Conservation (phyloP, 495 filamentous ascomycete genomes). For the Trypethelium eluteriae region DNA sequence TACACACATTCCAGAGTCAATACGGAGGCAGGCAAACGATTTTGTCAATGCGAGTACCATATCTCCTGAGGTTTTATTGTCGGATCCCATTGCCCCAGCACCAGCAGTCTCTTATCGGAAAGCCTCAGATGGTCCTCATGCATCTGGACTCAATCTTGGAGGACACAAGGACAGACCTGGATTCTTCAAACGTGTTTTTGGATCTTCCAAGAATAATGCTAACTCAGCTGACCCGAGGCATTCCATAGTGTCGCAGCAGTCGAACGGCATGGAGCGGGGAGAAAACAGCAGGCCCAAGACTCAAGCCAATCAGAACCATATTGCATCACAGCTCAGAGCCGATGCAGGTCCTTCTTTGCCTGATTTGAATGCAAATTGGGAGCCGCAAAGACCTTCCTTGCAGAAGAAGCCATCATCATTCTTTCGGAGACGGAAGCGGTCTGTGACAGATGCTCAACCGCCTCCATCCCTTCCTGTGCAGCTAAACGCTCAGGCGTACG, state of each 20-base stretch:
- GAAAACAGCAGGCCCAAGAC: not conserved
- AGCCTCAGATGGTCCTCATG: not conserved
- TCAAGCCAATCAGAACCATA: not conserved
- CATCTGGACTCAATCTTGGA: conserved; percentile 26
- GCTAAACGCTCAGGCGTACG: conserved; percentile 26
- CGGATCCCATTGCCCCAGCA: conserved; percentile 17
- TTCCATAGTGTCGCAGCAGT: not conserved
- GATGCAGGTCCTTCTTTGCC: conserved; percentile 38
- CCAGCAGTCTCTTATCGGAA: conserved; percentile 10
- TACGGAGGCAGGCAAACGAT: conserved; percentile 33
- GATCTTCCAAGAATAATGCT: conserved; percentile 27
- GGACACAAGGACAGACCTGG: conserved; percentile 67
- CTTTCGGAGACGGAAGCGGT: conserved; percentile 89
- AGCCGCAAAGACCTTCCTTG: conserved; percentile 43
- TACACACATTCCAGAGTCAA: conserved; percentile 20
- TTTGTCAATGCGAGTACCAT: conserved; percentile 32
- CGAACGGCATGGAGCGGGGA: not conserved
- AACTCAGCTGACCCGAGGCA: conserved; percentile 2
- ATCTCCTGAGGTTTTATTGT: not conserved
- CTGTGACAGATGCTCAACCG: conserved; percentile 50
- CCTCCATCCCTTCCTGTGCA: conserved; percentile 42
- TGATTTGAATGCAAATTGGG: conserved; percentile 26
- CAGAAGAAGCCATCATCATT: conserved; percentile 89
- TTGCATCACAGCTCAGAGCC: conserved; percentile 12
- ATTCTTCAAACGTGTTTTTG: conserved; percentile 90